Evolutionary conservation across 176 grass and related monocot genomes (phyloP).

Genomic region (Oryza nivara): DNA sequence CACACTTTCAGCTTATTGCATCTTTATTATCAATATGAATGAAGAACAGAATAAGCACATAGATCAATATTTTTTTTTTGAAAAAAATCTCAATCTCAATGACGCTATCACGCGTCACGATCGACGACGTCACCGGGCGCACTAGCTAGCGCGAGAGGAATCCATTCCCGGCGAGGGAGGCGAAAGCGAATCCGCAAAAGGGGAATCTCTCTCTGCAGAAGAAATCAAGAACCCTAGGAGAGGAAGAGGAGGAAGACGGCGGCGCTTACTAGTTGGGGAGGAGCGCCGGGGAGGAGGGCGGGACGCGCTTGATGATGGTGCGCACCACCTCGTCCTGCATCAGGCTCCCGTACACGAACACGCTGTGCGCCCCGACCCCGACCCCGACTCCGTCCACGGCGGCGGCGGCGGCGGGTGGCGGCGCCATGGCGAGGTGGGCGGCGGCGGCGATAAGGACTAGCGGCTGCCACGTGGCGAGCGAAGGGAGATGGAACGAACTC

Average conservation of each 20-base stretch:
- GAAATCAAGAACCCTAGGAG: background rate
- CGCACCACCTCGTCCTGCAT: slow-evolving; percentile 78
- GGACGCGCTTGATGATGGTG: slow-evolving; percentile 78
- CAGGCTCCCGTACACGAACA: slow-evolving; percentile 95
- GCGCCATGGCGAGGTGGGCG: slow-evolving; percentile 34
- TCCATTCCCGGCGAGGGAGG: too few species aligned
- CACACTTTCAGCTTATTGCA: slow-evolving; percentile 2
- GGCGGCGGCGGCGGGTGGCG: background rate
- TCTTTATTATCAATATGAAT: background rate
- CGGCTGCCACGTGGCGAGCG: background rate
- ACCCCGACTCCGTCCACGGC: slow-evolving; percentile 17
- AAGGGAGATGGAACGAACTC: background rate
- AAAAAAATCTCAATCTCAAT: too few species aligned
- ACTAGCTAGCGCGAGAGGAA: background rate
- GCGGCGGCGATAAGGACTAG: too few species aligned
- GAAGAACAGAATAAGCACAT: background rate
- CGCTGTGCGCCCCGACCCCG: slow-evolving; percentile 51
- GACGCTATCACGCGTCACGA: background rate
- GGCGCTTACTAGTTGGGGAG: slow-evolving; percentile 58
- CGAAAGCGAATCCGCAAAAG: too few species aligned
- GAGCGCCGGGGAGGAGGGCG: slow-evolving; percentile 62
- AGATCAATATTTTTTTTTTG: too few species aligned
- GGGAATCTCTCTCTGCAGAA: background rate
- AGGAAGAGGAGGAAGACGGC: too few species aligned
- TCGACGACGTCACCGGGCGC: background rate